phyloP scores from a whole-genome alignment of 2,329 filamentous ascomycete genomes.

The Didymella glomerata region DNA sequence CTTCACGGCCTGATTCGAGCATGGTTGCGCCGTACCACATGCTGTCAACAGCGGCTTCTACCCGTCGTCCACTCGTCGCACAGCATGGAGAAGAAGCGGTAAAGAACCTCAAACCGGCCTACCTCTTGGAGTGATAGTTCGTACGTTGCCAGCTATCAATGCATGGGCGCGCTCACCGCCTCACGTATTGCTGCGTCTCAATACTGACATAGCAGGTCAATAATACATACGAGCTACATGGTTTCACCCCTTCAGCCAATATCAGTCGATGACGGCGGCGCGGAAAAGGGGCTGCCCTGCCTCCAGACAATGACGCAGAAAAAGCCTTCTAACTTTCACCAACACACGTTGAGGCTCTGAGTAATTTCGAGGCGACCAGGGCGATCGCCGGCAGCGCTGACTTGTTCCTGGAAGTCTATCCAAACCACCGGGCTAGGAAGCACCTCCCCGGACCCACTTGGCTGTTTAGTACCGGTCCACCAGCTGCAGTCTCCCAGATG shows the following conservation, averaged over 20 bases:
- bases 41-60: constrained; percentile 30
- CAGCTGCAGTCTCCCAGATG: constrained; percentile 31
- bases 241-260: constrained; percentile 27
- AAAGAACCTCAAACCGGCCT: constrained; percentile 36
- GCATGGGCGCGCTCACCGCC: constrained; percentile 40
- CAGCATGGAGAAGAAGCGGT: constrained; percentile 47
- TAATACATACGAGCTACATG: constrained; percentile 18
- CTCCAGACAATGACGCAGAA: constrained; percentile 35
- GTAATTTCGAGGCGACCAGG: constrained; percentile 40
- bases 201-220: constrained; percentile 32
- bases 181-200: constrained; percentile 23
- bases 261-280: constrained; percentile 38
- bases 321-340: constrained; percentile 29
- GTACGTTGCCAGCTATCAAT: constrained; percentile 30
- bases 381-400: constrained; percentile 42
- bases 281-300: constrained; percentile 36
- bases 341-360: constrained; percentile 33
- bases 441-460: constrained; percentile 50
- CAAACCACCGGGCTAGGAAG: constrained; percentile 46
- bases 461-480: constrained; percentile 28
- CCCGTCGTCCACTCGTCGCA: constrained; percentile 29
- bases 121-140: constrained; percentile 43
- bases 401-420: constrained; percentile 48
- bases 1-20: constrained; percentile 25
- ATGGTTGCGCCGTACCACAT: constrained; percentile 32